Conservation (phyloP, 306 rosid species). For the Vicia faba region DNA sequence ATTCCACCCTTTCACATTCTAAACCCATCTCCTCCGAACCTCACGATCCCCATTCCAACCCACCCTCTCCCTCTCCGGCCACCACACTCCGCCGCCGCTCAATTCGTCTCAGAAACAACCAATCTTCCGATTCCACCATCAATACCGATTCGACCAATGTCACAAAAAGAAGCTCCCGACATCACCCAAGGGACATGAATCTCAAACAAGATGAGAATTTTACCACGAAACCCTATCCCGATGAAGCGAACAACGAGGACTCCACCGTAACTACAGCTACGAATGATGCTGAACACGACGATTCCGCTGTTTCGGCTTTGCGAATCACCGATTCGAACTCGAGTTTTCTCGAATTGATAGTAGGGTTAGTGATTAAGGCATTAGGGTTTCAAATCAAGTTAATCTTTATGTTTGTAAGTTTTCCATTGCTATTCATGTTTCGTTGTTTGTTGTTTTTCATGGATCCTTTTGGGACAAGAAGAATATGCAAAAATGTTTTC, state of each 20-base stretch:
- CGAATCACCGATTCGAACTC: slow-evolving; percentile 44
- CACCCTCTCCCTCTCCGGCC: slow-evolving; percentile 29
- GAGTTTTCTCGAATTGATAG: slow-evolving; percentile 45
- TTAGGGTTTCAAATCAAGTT: slow-evolving; percentile 57
- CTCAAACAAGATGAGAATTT: slow-evolving; percentile 34
- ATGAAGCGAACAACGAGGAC: slow-evolving; percentile 39
- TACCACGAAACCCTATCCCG: slow-evolving; percentile 33
- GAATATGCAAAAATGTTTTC: slow-evolving; percentile 41
- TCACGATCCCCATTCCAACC: slow-evolving; percentile 2
- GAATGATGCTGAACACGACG: slow-evolving; percentile 15
- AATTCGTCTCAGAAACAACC: slow-evolving; percentile 13
- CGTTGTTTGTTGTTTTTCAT: slow-evolving; percentile 48
- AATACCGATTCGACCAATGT: slow-evolving; percentile 19
- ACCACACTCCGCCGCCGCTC: slow-evolving; percentile 51
- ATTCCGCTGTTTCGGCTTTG: slow-evolving; percentile 41
- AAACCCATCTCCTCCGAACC: slow-evolving; percentile 10
- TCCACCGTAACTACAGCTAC: slow-evolving; percentile 55
- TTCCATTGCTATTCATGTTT: slow-evolving; percentile 51
- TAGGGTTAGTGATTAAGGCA: slow-evolving; percentile 59
- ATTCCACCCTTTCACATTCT: slow-evolving; percentile 28
- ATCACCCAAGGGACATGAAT: slow-evolving; percentile 11
- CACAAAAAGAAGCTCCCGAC: slow-evolving; percentile 32
- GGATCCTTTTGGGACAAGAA: slow-evolving; percentile 58
- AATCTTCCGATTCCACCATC: slow-evolving; percentile 20
- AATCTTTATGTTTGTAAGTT: slow-evolving; percentile 47